phyloP scores from a whole-genome alignment of 257 asterid genomes.

The Oldenlandia corymbosa region DNA sequence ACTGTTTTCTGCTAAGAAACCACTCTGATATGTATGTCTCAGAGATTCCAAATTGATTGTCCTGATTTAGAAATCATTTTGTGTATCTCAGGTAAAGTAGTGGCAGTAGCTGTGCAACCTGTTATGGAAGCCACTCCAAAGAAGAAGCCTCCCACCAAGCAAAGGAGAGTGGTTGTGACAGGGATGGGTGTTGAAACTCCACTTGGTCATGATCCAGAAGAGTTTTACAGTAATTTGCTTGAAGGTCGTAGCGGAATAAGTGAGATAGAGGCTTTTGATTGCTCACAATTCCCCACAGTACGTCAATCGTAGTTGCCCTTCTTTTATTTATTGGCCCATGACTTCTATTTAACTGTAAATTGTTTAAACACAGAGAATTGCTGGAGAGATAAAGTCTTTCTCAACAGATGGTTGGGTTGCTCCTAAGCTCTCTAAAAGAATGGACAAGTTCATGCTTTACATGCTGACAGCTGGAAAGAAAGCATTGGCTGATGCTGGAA shows the following conservation, averaged over 20 bases:
- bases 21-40: neutral
- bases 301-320: conserved; percentile 17
- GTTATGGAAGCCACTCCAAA: conserved; percentile 37
- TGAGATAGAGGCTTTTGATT: conserved; percentile 83
- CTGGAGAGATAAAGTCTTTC: conserved; percentile 93
- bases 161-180: conserved; percentile 92
- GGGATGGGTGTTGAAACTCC: conserved; percentile 96
- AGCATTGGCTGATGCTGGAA: conserved; percentile 86
- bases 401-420: conserved; percentile 91
- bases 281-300: conserved; percentile 85
- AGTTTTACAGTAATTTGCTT: conserved; percentile 76
- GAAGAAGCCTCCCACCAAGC: conserved; percentile 59
- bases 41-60: neutral
- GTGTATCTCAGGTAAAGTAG: conserved; percentile 45
- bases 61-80: neutral
- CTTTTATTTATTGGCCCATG: conserved; percentile 15
- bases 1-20: neutral
- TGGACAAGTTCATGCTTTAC: conserved; percentile 97
- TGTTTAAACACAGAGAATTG: conserved; percentile 63
- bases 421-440: conserved; percentile 84
- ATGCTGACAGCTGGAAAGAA: conserved; percentile 94
- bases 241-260: conserved; percentile 89
- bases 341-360: conserved; percentile 20
- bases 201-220: conserved; percentile 69
- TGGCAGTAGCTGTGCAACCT: conserved; percentile 51